Base-by-base conservation (phyloP, 805 yeast genomes). In the Torulaspora indica region DNA sequence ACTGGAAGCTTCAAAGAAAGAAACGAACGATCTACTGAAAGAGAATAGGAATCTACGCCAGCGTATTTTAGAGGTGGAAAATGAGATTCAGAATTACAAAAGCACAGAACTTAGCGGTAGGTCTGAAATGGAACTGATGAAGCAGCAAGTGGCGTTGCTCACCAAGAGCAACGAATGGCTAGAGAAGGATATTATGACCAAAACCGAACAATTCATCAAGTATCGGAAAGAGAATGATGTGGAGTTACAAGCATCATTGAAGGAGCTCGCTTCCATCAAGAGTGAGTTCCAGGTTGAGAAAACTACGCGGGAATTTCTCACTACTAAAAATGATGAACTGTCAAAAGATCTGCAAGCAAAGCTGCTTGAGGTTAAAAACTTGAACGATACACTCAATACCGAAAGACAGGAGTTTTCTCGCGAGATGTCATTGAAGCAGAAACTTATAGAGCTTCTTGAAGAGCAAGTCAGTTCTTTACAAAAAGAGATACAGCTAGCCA, bases 241-340 rank as follows among this genome's bases (percentile, higher is more conserved):
- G 23, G 82, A 82, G 52, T 67, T 83, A 39, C 91, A 85, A 64
- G 81, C 78, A 42, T 77, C 85, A 46, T 71, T 88, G 2, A 10
- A 49, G n/a, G 68, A 64, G 24, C 17, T 58, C 2, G 48, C 41
- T 4, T 27, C 37, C 15, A 30, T 60, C 3, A 42, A 47, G 1
- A 44, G 57, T 10, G 63, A 63, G 20, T 42, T 56, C 2, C 66
- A 69, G 34, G 53, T 63, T 37, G 68, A 67, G 15, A 35, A 36
- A 38, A 34, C 56, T 9, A 56, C 55, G 20, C 55, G 54, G 34
- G 68, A 68, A 5, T 56, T 58, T 13, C 48, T 76, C 17, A 42
- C 60, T 2, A 57, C 62, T 2, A 66, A 72, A 31, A 58, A 71
- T 31, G 60, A 65, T 3, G 70, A 70, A 2, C 52, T 69, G 4